Percentiles rank a stretch among this genome's conserved stretches.
Conservation (phyloP, 1,284 basidiomycete species). For the Pseudozyma tsukubaensis region DNA sequence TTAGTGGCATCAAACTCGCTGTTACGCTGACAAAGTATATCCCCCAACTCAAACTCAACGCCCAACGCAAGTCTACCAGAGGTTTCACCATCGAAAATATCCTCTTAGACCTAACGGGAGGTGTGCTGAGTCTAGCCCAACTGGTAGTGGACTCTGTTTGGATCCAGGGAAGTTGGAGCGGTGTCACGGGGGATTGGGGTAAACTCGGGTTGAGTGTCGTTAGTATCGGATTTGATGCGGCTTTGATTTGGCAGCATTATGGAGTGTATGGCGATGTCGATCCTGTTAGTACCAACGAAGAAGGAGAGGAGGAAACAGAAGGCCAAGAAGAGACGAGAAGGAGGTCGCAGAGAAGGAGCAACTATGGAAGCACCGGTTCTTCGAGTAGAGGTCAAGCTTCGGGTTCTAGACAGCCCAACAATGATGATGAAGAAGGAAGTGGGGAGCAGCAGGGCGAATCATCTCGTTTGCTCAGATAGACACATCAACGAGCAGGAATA, state of each 20-base stretch:
- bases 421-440: background rate
- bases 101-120: slow-evolving; percentile 68
- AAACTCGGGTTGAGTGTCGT: slow-evolving; percentile 69
- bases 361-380: slow-evolving; percentile 8
- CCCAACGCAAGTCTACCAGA: slow-evolving; percentile 64
- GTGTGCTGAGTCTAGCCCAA: slow-evolving; percentile 63
- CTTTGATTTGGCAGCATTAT: slow-evolving; percentile 70
- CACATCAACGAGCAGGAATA: background rate
- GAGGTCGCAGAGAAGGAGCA: background rate
- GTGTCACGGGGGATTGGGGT: slow-evolving; percentile 62
- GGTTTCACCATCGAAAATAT: slow-evolving; percentile 70
- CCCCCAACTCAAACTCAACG: slow-evolving; percentile 67
- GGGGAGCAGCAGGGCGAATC: slow-evolving; percentile 3
- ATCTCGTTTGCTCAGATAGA: slow-evolving; percentile 16
- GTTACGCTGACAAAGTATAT: slow-evolving; percentile 68
- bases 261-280: slow-evolving; percentile 57
- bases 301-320: background rate
- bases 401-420: background rate
- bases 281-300: background rate
- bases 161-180: slow-evolving; percentile 60
- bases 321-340: background rate
- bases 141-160: slow-evolving; percentile 60
- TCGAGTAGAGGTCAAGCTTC: background rate
- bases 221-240: slow-evolving; percentile 68
- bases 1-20: slow-evolving; percentile 69